Evolutionary conservation across 208 protist genomes (phyloP).

Genomic region (Trypanosoma brucei): DNA sequence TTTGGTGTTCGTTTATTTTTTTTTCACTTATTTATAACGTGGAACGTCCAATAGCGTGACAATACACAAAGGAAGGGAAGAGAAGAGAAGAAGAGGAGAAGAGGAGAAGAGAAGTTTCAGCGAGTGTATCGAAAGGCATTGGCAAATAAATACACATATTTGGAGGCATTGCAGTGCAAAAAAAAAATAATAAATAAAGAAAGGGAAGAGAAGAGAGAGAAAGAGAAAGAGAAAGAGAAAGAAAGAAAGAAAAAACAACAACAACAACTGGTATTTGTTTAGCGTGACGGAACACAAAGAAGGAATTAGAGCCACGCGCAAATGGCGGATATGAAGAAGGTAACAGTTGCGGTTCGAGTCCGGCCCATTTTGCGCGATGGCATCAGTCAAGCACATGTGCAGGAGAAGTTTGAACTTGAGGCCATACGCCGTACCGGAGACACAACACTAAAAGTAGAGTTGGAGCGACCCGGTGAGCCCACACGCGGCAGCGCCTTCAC

Average conservation of each 20-base stretch:
- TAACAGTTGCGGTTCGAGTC: conserved; percentile 29
- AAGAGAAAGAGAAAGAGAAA: not conserved
- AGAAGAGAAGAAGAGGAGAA: conserved; percentile 3
- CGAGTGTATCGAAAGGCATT: no score
- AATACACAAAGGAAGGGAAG: not conserved
- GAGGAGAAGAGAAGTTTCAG: not conserved
- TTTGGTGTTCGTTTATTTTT: no score
- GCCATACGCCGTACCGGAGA: conserved; percentile 23
- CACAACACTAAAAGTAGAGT: conserved; percentile 23
- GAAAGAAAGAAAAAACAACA: not conserved
- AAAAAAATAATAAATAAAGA: not conserved
- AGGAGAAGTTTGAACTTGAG: conserved; percentile 29
- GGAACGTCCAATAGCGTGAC: no score
- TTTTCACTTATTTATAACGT: no score
- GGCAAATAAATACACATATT: no score
- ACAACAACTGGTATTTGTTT: not conserved
- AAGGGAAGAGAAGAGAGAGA: conserved; percentile 1
- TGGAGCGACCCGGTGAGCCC: conserved; percentile 17
- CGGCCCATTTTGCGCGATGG: conserved; percentile 27
- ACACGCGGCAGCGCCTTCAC: conserved; percentile 25
- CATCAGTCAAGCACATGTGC: conserved; percentile 14
- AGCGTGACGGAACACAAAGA: not conserved
- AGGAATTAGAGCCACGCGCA: no score
- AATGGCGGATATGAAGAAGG: conserved; percentile 22
- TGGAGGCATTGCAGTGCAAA: not conserved